Conservation (phyloP, 352 stramenopile species). For the Phytophthora citrophthora region DNA sequence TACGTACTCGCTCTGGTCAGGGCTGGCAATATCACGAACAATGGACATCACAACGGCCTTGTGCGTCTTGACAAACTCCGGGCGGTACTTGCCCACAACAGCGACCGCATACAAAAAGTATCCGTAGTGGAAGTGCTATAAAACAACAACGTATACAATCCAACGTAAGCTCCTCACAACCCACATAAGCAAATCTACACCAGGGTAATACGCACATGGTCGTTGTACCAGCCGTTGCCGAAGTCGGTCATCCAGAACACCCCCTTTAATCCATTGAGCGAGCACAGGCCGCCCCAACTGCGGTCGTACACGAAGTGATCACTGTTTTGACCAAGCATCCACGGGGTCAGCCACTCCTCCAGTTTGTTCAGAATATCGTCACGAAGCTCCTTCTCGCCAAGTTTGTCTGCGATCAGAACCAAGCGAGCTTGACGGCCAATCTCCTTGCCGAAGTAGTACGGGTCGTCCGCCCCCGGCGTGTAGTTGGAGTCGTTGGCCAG, state of each 20-base stretch:
- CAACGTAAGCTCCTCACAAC: constrained; percentile 6
- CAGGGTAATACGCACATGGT: constrained; percentile 68
- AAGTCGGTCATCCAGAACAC: constrained; percentile 93
- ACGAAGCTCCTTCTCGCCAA: constrained; percentile 54
- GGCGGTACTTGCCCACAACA: constrained; percentile 82
- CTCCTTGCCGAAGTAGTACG: constrained; percentile 92
- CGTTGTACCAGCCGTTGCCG: constrained; percentile 93
- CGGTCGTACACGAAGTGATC: constrained; percentile 94
- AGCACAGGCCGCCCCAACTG: constrained; percentile 93
- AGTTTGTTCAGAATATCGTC: constrained; percentile 69
- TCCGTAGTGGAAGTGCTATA: constrained; percentile 97
- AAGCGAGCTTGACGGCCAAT: constrained; percentile 76
- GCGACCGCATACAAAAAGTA: constrained; percentile 91
- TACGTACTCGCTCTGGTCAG: constrained; percentile 67
- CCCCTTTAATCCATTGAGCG: constrained; percentile 89
- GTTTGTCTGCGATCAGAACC: constrained; percentile 81
- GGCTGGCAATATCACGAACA: constrained; percentile 79
- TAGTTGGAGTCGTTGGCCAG: constrained; percentile 76
- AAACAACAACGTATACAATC: background rate
- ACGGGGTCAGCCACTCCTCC: constrained; percentile 74
- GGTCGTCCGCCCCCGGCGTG: constrained; percentile 62
- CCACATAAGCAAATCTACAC: background rate
- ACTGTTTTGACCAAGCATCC: constrained; percentile 76
- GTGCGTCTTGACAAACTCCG: constrained; percentile 71
- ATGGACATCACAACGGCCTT: constrained; percentile 79